Percentiles rank a stretch among this genome's conserved stretches.
These are phyloP conservation scores for Amanita phalloides DNA, from an alignment of 768 basidiomycete genomes.

Conservation along the genomic window DNA sequence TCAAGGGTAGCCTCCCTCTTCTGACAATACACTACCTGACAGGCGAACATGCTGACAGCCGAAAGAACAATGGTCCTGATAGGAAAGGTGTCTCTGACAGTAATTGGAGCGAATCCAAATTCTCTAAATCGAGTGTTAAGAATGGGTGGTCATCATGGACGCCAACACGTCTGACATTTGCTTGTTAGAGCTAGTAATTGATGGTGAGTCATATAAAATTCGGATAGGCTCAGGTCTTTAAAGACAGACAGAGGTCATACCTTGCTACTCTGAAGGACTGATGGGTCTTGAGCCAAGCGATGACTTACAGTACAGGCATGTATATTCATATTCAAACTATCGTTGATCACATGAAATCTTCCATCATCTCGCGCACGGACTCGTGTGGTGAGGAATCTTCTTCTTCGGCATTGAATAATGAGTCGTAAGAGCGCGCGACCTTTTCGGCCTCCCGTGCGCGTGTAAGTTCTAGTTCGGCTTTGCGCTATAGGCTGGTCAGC, in stretches of 20 bases:
- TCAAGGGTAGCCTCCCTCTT: neutral
- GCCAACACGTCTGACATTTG: constrained; percentile 12
- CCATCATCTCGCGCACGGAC: constrained; percentile 69
- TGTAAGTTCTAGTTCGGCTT: constrained; percentile 67
- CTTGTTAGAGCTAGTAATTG: neutral
- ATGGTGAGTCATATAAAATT: neutral
- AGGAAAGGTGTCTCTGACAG: neutral
- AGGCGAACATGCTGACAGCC: neutral
- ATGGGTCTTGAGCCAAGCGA: neutral
- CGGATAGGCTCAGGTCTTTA: neutral
- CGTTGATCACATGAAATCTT: constrained; percentile 71
- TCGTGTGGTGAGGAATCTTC: constrained; percentile 42
- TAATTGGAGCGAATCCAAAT: constrained; percentile 9
- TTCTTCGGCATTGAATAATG: constrained; percentile 57
- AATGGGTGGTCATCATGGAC: constrained; percentile 16
- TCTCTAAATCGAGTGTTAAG: constrained; percentile 11
- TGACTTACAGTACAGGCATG: neutral
- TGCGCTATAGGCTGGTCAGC: constrained; percentile 39
- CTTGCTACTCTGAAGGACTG: too few relatives aligned
- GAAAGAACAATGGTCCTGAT: neutral
- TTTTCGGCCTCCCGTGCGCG: constrained; percentile 78
- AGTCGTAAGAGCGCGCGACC: constrained; percentile 78
- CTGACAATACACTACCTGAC: neutral
- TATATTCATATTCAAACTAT: neutral
- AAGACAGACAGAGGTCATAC: too few relatives aligned